Base-by-base conservation (phyloP, 2,329 filamentous ascomycete species). In the Raffaelea albimanens region DNA sequence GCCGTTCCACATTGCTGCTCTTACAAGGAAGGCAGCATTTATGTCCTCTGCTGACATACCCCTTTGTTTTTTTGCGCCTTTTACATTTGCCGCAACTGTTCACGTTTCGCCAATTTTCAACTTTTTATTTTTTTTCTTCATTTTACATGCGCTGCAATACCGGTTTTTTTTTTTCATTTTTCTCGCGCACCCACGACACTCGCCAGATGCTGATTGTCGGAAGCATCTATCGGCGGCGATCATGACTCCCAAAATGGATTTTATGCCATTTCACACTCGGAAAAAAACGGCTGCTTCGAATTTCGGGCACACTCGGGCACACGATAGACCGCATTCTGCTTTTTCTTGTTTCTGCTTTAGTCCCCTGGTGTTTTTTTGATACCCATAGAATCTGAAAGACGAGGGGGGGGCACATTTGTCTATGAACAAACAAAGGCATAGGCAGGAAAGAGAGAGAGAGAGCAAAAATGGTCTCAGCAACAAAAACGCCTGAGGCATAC, bases 341-440 rank as follows among this genome's bases (percentile, higher is more conserved):
- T 52, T 61, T 61, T 53, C 55, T 64, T 61, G 51, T 59, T 60
- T 57, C 55, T 56, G 57, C 56, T 56, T 57, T 58, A 53, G 54
- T 57, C 55, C 58, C 57, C 58, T 61, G 51, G 61, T 58, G n/a
- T 62, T 53, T 55, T 52, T 56, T 59, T 63, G 63, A 66, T 66
- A 66, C 64, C 64, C 64, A 62, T 65, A 63, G 62, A 64, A 52
- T 54, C 56, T 58, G 59, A 60, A 57, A 52, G 55, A 57, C 51
- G 54, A 53, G 51, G 54, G 57, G 41, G 34, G 56, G 56, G 54
- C 53, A 54, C 31, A 46, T 51, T 47, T 51, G 43, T 52, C 54
- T 48, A 56, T 55, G 58, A 56, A 57, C 50, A 54, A 48, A 48
- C 45, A 55, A 44, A 43, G 36, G 44, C 31, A 49, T 43, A 49